phyloP scores from a whole-genome alignment of 2,329 filamentous ascomycete genomes.

The Colletotrichum horii region DNA sequence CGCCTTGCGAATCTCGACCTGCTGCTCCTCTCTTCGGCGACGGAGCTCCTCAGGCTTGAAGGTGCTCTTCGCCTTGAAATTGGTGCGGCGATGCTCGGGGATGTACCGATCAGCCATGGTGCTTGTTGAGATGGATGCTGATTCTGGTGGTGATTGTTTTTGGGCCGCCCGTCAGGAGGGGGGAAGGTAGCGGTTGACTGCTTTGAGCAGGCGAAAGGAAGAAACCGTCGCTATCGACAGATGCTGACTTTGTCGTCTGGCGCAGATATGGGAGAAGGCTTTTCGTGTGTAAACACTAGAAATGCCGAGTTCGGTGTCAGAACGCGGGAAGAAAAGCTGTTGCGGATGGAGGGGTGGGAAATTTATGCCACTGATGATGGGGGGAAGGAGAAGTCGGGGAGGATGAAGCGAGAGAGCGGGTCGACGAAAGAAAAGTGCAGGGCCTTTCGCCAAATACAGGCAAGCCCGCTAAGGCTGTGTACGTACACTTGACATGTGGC shows the following conservation, averaged over 20 bases:
- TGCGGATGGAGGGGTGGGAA: conserved; percentile 16
- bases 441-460: not conserved
- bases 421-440: conserved; percentile 20
- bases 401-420: conserved; percentile 18
- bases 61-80: conserved; percentile 99
- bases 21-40: conserved; percentile 97
- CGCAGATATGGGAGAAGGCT: not conserved
- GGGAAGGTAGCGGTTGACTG: not conserved
- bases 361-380: conserved; percentile 19
- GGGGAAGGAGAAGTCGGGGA: conserved; percentile 11
- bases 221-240: conserved; percentile 1
- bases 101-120: conserved; percentile 99
- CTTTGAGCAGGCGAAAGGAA: not conserved
- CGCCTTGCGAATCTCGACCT: conserved; percentile 98
- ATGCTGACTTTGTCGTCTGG: not conserved
- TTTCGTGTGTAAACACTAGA: not conserved
- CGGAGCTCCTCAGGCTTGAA: conserved; percentile 99
- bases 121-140: conserved; percentile 32
- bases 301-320: not conserved
- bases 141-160: not conserved
- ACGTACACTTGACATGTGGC: conserved; percentile 4
- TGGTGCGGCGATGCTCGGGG: conserved; percentile 97
- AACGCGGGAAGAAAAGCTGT: conserved; percentile 12
- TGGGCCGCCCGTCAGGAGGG: conserved; percentile 2
- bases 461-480: not conserved